Evolutionary conservation across 2,329 filamentous ascomycete species (phyloP).

Genomic region (Cryphonectria radicalis): DNA sequence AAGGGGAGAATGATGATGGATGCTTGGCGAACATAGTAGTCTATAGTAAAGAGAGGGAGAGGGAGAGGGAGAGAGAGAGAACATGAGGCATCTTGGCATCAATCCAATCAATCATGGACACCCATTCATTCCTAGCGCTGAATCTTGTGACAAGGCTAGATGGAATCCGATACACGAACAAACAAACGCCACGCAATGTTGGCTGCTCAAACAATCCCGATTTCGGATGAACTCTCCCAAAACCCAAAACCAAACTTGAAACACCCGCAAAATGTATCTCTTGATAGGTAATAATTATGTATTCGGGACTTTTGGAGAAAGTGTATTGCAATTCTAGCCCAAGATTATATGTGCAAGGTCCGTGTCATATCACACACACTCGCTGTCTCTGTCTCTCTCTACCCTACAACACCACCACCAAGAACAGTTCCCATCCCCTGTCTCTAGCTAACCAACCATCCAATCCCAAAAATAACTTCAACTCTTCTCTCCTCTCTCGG

Average conservation of each 20-base stretch:
- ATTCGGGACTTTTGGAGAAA: constrained; percentile 18
- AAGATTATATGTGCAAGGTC: constrained; percentile 30
- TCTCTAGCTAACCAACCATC: constrained; percentile 10
- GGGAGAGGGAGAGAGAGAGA: not conserved
- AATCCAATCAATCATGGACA: not conserved
- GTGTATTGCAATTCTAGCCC: constrained; percentile 30
- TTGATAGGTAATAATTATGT: not conserved
- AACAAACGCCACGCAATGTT: not conserved
- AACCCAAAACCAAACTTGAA: not conserved
- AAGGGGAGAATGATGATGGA: not conserved
- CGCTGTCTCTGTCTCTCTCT: constrained; percentile 1
- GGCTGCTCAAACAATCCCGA: not conserved
- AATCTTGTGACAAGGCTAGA: not conserved
- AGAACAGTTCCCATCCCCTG: not conserved
- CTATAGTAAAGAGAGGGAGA: not conserved
- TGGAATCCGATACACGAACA: not conserved
- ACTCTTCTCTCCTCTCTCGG: not conserved
- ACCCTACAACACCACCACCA: not conserved
- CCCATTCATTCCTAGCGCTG: not conserved
- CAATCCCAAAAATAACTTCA: not conserved
- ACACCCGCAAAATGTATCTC: not conserved
- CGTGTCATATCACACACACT: constrained; percentile 19
- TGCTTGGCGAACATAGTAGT: not conserved
- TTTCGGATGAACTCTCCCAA: not conserved
- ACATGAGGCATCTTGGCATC: not conserved